Evolutionary conservation across 768 basidiomycete species (phyloP).

Genomic region (Amylocystis lapponica): DNA sequence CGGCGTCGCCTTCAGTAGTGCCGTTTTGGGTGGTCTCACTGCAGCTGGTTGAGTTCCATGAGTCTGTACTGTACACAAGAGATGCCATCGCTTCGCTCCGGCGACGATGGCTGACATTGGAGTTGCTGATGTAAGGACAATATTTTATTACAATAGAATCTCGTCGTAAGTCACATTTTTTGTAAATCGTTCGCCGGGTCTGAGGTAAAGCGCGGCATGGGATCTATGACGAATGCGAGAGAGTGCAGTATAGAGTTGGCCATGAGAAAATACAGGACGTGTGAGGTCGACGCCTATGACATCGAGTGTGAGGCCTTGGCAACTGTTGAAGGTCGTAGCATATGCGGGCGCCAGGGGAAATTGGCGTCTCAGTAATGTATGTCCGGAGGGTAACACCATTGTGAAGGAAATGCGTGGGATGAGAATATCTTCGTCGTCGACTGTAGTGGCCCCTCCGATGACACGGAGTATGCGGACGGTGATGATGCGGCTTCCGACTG

Average conservation of each 20-base stretch:
- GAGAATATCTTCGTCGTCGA: constrained; percentile 11
- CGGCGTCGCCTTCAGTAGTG: no score
- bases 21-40: no score
- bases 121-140: no score
- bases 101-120: no score
- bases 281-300: constrained; percentile 30
- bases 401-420: constrained; percentile 17
- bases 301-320: constrained; percentile 31
- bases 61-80: no score
- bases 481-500: constrained; percentile 12
- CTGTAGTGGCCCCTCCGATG: not conserved
- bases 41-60: no score
- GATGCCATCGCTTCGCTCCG: not conserved
- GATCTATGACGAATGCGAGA: constrained; percentile 13
- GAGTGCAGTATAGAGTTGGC: constrained; percentile 19
- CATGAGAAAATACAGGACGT: constrained; percentile 29
- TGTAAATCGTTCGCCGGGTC: constrained; percentile 8
- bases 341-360: constrained; percentile 31
- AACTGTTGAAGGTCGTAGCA: constrained; percentile 34
- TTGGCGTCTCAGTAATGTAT: constrained; percentile 25
- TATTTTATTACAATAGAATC: constrained; percentile 8
- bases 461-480: constrained; percentile 11
- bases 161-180: constrained; percentile 16
- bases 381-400: constrained; percentile 9
- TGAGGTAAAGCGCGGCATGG: constrained; percentile 8